Evolutionary conservation across 2,329 filamentous ascomycete species (phyloP).

Genomic region (Myriosclerotinia scirpicola): DNA sequence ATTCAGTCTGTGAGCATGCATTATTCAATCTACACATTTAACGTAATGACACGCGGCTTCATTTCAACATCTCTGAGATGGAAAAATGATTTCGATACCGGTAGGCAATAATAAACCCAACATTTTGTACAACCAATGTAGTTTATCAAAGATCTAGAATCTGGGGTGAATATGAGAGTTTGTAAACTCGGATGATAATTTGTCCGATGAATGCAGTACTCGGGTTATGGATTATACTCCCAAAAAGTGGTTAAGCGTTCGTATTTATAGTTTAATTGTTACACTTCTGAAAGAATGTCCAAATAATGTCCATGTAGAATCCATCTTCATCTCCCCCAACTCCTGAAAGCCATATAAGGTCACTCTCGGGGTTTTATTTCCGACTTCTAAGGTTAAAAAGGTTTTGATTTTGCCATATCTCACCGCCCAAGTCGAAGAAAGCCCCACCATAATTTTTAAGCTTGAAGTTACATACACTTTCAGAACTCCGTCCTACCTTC

Average conservation of each 20-base stretch:
- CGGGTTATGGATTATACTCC: not conserved
- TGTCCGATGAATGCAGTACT: not conserved
- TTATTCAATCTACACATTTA: not conserved
- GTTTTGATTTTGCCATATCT: slow-evolving; percentile 2
- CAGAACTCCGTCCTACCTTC: not conserved
- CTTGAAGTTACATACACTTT: not conserved
- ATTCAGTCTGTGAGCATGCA: not conserved
- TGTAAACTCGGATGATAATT: not conserved
- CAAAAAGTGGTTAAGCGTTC: not conserved
- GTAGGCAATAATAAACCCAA: not conserved
- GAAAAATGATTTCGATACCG: not conserved
- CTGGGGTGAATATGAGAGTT: not conserved
- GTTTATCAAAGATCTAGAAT: not conserved
- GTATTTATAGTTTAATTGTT: not conserved
- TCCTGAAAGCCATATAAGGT: too few species aligned
- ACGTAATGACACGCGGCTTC: not conserved
- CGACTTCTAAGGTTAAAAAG: too few species aligned
- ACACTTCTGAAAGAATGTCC: not conserved
- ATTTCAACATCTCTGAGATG: not conserved
- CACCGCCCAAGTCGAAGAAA: not conserved
- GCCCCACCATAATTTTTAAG: slow-evolving; percentile 6
- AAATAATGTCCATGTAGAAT: too few species aligned
- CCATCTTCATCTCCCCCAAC: too few species aligned
- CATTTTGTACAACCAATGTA: slow-evolving; percentile 6
- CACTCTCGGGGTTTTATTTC: too few species aligned